phyloP scores from a whole-genome alignment of 768 basidiomycete genomes.

The Rhizopogon vinicolor region DNA sequence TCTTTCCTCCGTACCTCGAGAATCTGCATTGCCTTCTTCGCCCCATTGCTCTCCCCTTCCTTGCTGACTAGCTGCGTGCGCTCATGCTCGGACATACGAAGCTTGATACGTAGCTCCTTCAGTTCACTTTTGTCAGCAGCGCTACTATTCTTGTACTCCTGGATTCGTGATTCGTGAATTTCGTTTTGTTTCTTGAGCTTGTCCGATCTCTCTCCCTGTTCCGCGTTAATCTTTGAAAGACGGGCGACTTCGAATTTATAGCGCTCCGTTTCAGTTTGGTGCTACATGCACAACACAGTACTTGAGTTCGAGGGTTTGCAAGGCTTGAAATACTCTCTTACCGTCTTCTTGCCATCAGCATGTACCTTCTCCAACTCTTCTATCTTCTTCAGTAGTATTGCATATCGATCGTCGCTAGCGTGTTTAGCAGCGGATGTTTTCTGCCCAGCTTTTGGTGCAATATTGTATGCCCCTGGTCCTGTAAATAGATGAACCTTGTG shows the following conservation, averaged over 20 bases:
- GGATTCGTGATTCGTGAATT: constrained; percentile 50
- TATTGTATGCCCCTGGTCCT: constrained; percentile 33
- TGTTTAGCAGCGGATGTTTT: constrained; percentile 23
- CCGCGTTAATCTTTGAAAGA: constrained; percentile 40
- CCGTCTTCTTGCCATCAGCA: constrained; percentile 60
- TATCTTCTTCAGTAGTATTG: constrained; percentile 54
- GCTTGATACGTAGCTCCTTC: constrained; percentile 56
- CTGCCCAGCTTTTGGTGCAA: constrained; percentile 17
- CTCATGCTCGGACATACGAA: constrained; percentile 56
- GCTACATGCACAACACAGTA: constrained; percentile 31
- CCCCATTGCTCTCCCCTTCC: constrained; percentile 46
- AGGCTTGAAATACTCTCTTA: constrained; percentile 26
- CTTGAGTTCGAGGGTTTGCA: background rate
- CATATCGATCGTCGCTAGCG: constrained; percentile 41
- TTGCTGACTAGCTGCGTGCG: constrained; percentile 45
- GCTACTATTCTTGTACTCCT: constrained; percentile 52
- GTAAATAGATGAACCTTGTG: background rate
- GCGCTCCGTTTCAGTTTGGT: constrained; percentile 54
- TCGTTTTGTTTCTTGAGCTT: constrained; percentile 64
- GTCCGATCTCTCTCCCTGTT: constrained; percentile 50
- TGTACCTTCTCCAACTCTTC: constrained; percentile 62
- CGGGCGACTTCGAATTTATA: constrained; percentile 53
- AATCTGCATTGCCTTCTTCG: constrained; percentile 44
- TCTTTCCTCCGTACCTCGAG: constrained; percentile 48
- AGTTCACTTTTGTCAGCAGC: constrained; percentile 53